A percentile compares a stretch with the other conserved stretches of the same genome.
These are phyloP conservation scores for Geosmithia morbida DNA, from an alignment of 2,329 filamentous ascomycete genomes.

Conservation along the genomic window DNA sequence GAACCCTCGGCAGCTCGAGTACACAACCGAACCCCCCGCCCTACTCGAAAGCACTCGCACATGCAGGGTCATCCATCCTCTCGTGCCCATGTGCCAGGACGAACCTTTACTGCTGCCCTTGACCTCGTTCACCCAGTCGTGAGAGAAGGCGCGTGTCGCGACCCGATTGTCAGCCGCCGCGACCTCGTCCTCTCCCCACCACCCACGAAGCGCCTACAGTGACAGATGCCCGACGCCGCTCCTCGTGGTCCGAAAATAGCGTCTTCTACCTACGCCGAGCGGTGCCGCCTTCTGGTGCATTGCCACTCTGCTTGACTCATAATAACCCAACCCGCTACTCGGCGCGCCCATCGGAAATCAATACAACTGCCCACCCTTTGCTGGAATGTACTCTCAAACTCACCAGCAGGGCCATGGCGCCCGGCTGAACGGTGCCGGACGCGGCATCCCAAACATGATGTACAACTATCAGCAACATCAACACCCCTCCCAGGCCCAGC, in stretches of 20 bases:
- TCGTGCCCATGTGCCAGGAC: constrained; percentile 1
- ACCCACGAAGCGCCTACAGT: neutral
- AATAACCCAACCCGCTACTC: neutral
- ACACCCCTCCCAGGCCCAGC: constrained; percentile 50
- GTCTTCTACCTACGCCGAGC: constrained; percentile 2
- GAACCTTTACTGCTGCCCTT: neutral
- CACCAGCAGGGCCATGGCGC: constrained; percentile 61
- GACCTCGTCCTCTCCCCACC: neutral
- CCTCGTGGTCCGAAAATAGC: constrained; percentile 1
- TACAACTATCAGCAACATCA: constrained; percentile 57
- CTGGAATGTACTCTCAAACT: constrained; percentile 60
- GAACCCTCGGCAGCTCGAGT: too few species aligned
- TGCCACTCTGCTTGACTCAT: neutral
- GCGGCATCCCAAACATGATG: constrained; percentile 49
- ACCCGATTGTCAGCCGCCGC: neutral
- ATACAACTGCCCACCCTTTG: constrained; percentile 6
- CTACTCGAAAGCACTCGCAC: too few species aligned
- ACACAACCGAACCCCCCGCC: too few species aligned
- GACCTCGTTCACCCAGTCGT: neutral
- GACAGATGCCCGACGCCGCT: constrained; percentile 3
- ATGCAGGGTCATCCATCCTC: neutral
- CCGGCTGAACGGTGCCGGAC: constrained; percentile 48
- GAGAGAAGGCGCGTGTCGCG: neutral
- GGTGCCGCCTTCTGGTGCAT: neutral
- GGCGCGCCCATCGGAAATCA: neutral